Conservation (phyloP, 495 filamentous ascomycete species). For the Penicillium flavigenum region DNA sequence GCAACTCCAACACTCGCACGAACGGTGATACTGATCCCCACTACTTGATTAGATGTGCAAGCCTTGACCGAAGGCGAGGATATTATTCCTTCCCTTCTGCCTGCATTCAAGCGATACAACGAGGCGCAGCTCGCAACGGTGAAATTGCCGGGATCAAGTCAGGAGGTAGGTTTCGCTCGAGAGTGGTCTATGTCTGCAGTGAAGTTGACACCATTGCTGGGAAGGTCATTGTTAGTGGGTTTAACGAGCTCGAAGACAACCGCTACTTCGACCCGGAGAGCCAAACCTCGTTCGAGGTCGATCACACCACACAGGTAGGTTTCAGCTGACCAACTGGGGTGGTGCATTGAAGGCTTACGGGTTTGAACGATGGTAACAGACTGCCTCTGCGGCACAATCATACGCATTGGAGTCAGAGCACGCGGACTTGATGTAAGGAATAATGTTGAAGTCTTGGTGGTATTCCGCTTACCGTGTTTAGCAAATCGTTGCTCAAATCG, state of each 20-base stretch:
- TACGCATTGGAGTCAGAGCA: slow-evolving; percentile 77
- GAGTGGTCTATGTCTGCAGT: not conserved
- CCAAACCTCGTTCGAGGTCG: slow-evolving; percentile 79
- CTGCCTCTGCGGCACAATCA: slow-evolving; percentile 78
- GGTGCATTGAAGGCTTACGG: slow-evolving; percentile 13
- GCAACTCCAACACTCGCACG: slow-evolving; percentile 7
- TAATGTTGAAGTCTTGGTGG: not conserved
- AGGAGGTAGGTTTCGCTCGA: slow-evolving; percentile 54
- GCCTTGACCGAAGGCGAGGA: slow-evolving; percentile 70
- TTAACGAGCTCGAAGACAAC: slow-evolving; percentile 74
- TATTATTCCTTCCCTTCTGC: slow-evolving; percentile 66
- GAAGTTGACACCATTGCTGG: slow-evolving; percentile 18
- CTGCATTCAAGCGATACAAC: slow-evolving; percentile 93
- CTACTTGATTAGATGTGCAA: slow-evolving; percentile 72
- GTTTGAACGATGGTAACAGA: slow-evolving; percentile 46
- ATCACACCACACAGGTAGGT: slow-evolving; percentile 74
- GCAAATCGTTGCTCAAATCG: slow-evolving; percentile 72
- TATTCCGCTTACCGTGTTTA: slow-evolving; percentile 20
- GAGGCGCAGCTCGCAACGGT: slow-evolving; percentile 86
- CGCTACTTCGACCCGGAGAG: slow-evolving; percentile 88
- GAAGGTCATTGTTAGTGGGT: slow-evolving; percentile 81
- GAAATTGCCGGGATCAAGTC: slow-evolving; percentile 82
- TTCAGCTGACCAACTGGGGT: not conserved
- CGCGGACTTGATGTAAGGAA: slow-evolving; percentile 70
- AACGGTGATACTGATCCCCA: slow-evolving; percentile 20